phyloP scores from a whole-genome alignment of 2,329 filamentous ascomycete species.

The Cryphonectria japonica region DNA sequence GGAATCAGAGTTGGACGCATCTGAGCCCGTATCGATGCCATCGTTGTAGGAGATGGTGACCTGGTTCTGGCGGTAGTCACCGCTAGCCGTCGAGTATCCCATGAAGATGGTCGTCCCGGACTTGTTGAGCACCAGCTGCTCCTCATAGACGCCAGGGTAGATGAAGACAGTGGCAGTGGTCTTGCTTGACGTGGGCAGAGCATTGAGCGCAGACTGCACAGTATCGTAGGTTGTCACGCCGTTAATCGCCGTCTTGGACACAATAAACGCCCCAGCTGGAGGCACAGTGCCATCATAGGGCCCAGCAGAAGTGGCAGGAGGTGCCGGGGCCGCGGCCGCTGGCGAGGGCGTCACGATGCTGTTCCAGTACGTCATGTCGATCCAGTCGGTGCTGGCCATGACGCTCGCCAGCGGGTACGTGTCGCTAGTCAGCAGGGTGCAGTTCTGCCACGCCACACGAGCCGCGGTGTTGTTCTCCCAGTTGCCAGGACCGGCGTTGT shows the following conservation, averaged over 20 bases:
- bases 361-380: slow-evolving; percentile 36
- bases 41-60: slow-evolving; percentile 30
- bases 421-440: slow-evolving; percentile 34
- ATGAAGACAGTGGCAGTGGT: slow-evolving; percentile 44
- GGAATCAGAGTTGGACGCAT: slow-evolving; percentile 42
- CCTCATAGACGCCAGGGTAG: slow-evolving; percentile 44
- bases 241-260: slow-evolving; percentile 40
- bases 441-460: slow-evolving; percentile 32
- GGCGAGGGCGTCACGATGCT: slow-evolving; percentile 31
- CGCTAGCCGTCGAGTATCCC: slow-evolving; percentile 42
- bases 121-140: slow-evolving; percentile 44
- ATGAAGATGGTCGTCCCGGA: slow-evolving; percentile 44
- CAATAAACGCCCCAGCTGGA: slow-evolving; percentile 38
- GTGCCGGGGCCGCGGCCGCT: slow-evolving; percentile 26
- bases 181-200: slow-evolving; percentile 41
- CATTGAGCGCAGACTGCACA: slow-evolving; percentile 41
- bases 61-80: slow-evolving; percentile 41
- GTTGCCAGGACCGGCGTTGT: slow-evolving; percentile 53
- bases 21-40: slow-evolving; percentile 44
- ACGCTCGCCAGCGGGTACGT: slow-evolving; percentile 33
- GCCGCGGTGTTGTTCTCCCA: slow-evolving; percentile 31
- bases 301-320: slow-evolving; percentile 28
- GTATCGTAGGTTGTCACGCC: slow-evolving; percentile 41
- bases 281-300: slow-evolving; percentile 36
- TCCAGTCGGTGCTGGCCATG: slow-evolving; percentile 35